Base-by-base conservation (phyloP, 371 early-diverging fungal species). In the Encephalitozoon romaleae region DNA sequence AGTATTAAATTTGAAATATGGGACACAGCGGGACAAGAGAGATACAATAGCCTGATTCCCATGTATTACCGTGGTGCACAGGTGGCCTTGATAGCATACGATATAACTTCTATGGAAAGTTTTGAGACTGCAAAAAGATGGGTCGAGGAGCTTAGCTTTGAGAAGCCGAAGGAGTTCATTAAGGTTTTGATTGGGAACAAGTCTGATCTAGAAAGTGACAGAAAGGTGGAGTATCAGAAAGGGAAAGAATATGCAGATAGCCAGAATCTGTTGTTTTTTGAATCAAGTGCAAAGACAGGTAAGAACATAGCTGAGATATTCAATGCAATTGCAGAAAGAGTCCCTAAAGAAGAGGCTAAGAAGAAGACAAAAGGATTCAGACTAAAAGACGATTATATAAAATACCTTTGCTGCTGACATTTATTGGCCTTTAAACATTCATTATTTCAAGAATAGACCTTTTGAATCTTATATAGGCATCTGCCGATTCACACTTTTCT, bases 41-140 rank as follows among this genome's bases (percentile, higher is more conserved):
- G 93, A 23, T 95, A 95, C 86, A 87, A 94, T 76, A 91, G 92
- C 81, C 91, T 95, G 76, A 93, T 93, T 11, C 89, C 94, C 66
- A 92, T 93, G 83, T 96, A 96, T 86, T 95, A 94, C 83, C 88
- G 95, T 74, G 94, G 94, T 53, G 95, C 95, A 41, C 94, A 94
- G 47, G 94, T 93, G 25, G 94, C 94, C 49, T 83, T 95, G 51
- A 81, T 92, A 2, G 90, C 90, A 0, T 98, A 95, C 82, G 97
- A 96, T 86, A 91, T 96, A 78, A 94, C 96, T 42, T 93, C 94
- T 85, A 83, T 89, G 67, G 92, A 94, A 38, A 92, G 94, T 9
- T 93, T 94, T 85, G 88, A 91, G 70, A 90, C 90, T 79, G 87
- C 94, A 68, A 85, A 90, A 26, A 90, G 89, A 39, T 96, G 96